phyloP scores from a whole-genome alignment of 1,284 basidiomycete species.

The Cutaneotrichosporon cavernicola region DNA sequence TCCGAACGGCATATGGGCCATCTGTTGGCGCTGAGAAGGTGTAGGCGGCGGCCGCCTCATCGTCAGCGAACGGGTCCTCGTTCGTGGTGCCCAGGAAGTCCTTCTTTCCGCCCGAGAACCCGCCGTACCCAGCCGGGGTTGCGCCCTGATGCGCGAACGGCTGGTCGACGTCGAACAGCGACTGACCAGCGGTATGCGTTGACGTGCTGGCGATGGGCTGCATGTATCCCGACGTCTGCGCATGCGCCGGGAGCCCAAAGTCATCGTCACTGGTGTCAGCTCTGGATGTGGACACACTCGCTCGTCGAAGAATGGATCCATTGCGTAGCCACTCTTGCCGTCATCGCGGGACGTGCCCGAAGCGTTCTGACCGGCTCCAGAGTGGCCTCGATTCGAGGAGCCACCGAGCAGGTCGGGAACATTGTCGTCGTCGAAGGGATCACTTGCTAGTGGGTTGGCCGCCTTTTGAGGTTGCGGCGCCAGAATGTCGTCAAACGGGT shows the following conservation, averaged over 20 bases:
- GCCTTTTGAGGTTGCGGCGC: slow-evolving; percentile 36
- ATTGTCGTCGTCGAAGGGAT: slow-evolving; percentile 41
- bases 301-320: slow-evolving; percentile 55
- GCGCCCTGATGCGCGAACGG: slow-evolving; percentile 39
- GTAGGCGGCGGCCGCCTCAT: slow-evolving; percentile 46
- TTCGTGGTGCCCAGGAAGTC: slow-evolving; percentile 3
- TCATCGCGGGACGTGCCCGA: slow-evolving; percentile 6
- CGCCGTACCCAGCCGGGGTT: slow-evolving; percentile 19
- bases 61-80: slow-evolving; percentile 44
- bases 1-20: slow-evolving; percentile 33
- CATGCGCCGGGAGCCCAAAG: slow-evolving; percentile 34
- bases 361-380: slow-evolving; percentile 1
- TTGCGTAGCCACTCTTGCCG: slow-evolving; percentile 35
- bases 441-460: slow-evolving; percentile 26
- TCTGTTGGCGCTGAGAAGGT: slow-evolving; percentile 37
- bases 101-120: not conserved
- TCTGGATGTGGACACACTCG: not conserved
- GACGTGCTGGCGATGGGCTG: slow-evolving; percentile 34
- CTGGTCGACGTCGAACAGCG: slow-evolving; percentile 31
- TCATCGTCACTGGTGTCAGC: slow-evolving; percentile 46
- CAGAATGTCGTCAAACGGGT: slow-evolving; percentile 51
- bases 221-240: slow-evolving; percentile 39
- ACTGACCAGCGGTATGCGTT: slow-evolving; percentile 30
- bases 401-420: slow-evolving; percentile 22
- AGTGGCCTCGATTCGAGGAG: not conserved